Evolutionary conservation across 1,284 basidiomycete genomes (phyloP).

Genomic region (Xanthoconium separans): DNA sequence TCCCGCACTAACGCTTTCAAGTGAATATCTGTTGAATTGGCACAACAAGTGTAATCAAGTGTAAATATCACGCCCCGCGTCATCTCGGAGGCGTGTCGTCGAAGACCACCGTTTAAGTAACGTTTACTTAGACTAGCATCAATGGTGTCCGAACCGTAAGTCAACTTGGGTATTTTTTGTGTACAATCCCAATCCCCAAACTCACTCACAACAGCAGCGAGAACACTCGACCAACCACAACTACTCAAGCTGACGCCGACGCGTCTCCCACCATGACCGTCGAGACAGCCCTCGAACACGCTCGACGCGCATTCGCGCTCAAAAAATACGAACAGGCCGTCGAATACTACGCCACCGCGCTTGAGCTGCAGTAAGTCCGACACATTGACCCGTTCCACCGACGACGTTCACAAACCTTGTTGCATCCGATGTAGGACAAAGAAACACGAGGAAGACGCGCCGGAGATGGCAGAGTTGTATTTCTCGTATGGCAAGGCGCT

Average conservation of each 20-base stretch:
- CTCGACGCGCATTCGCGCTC: conserved; percentile 84
- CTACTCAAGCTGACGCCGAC: conserved; percentile 5
- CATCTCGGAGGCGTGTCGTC: conserved; percentile 13
- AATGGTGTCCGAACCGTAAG: conserved; percentile 27
- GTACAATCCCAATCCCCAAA: neutral
- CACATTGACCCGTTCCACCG: neutral
- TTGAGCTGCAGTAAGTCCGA: conserved; percentile 69
- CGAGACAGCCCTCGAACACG: conserved; percentile 66
- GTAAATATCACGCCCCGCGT: conserved; percentile 24
- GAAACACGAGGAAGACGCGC: conserved; percentile 70
- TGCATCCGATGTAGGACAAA: conserved; percentile 52
- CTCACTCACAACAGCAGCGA: conserved; percentile 4
- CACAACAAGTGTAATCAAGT: conserved; percentile 6
- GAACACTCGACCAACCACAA: neutral
- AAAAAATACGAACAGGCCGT: conserved; percentile 86
- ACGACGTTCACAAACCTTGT: conserved; percentile 19
- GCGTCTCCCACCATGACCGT: conserved; percentile 36
- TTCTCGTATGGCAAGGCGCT: conserved; percentile 85
- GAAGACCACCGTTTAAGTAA: neutral
- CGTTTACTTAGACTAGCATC: neutral
- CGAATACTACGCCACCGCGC: conserved; percentile 79
- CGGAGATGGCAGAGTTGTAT: conserved; percentile 80
- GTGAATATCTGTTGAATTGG: neutral
- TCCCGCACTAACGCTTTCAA: conserved; percentile 1
- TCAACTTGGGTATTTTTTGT: neutral